Evolutionary conservation across 495 filamentous ascomycete species (phyloP), one percentile per base, ranked within the genome.

Genomic region (Annulohypoxylon maeteangense): DNA sequence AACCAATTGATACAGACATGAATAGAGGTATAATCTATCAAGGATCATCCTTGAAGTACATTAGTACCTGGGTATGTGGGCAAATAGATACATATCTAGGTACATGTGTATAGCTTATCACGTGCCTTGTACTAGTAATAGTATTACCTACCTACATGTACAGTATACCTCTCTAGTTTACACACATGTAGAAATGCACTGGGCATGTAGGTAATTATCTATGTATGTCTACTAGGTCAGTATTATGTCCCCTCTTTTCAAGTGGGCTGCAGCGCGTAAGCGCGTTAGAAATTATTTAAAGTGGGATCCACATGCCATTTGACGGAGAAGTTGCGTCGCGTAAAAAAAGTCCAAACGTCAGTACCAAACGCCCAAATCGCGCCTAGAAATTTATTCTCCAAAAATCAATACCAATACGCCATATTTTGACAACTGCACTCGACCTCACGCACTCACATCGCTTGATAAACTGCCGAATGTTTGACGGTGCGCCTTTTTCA

Each of bases 301-400:
- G 56, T 68, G 65, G 60, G 18, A 68, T 67, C 64, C 59, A 67
- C 64, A 71, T 67, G 42, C 60, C 50, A 71, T 71, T 71, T 68
- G 57, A 65, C 55, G 51, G 40, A 60, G 55, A 63, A 57, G 65
- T 69, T 73, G 62, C 70, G 70, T 73, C 70, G 70, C 70, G 70
- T 73, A 42, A 72, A 65, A 72, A 65, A 71, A 61, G 70, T 72
- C 53, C 45, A 73, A 56, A 61, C 47, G 40, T 71, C 56, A 57
- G 23, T 50, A 29, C 55, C 62, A 71, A 71, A 66, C 62, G 61
- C 67, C 59, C 62, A 42, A 74, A 74, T 70, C 67, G 67, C 71
- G 62, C 62, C 62, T 65, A 63, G 51, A 59, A 53, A 45, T 63
- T 62, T 56, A 40, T 58, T 62, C 56, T 18, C 53, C 55, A 55